phyloP scores from a whole-genome alignment of 164 flowering plant genomes.

The Chimonanthus salicifolius region DNA sequence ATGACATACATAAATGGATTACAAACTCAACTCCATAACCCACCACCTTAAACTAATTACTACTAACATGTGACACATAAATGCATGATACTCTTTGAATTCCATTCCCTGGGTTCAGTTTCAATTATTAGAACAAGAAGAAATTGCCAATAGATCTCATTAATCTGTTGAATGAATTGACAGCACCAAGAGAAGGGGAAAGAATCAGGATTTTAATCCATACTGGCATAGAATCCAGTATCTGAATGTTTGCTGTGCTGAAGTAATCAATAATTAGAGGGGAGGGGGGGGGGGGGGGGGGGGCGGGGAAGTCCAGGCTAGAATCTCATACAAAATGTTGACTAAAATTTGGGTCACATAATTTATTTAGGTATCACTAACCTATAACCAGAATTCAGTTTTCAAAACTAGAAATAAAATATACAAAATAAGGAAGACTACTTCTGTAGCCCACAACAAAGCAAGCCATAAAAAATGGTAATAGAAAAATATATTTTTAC shows the following conservation, averaged over 20 bases:
- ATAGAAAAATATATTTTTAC: not conserved
- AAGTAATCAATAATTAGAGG: no score
- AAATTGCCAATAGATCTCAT: not conserved
- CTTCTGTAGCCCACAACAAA: slow-evolving; percentile 3
- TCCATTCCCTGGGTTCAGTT: no score
- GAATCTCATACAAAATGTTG: not conserved
- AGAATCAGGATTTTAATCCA: no score
- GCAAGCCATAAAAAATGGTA: slow-evolving; percentile 1
- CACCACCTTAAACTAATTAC: no score
- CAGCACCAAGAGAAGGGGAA: not conserved
- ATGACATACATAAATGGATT: no score
- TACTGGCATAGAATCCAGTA: not conserved
- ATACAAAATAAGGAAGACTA: slow-evolving; percentile 4
- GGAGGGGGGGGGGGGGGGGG: no score
- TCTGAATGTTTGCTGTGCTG: no score
- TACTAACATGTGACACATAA: no score
- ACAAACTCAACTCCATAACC: no score
- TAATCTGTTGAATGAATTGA: not conserved
- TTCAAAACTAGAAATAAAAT: slow-evolving; percentile 1
- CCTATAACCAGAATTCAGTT: slow-evolving; percentile 1
- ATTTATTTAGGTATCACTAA: not conserved
- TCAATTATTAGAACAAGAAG: not conserved
- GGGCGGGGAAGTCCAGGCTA: not conserved
- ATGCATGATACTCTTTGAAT: no score
- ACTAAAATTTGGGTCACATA: not conserved